phyloP scores from a whole-genome alignment of 164 flowering plant species.

The Umbilicus rupestris region DNA sequence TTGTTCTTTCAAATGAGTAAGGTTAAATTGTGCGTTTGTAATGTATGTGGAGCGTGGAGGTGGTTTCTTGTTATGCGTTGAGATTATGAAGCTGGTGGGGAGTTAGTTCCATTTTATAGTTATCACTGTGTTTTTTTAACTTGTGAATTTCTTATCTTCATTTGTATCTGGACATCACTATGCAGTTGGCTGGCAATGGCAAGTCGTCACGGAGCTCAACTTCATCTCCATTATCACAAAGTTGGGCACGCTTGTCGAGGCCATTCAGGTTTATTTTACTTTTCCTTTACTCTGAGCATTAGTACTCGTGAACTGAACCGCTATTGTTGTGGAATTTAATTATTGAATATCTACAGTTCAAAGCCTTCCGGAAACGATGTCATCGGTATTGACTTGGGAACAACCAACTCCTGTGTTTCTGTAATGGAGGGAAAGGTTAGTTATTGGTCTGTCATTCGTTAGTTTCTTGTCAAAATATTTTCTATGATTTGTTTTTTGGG shows the following conservation, averaged over 20 bases:
- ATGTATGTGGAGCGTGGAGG: too few relatives aligned
- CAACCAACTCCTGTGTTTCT: constrained; percentile 35
- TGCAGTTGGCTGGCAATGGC: constrained; percentile 40
- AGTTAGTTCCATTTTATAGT: background rate
- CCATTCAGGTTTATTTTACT: constrained; percentile 46
- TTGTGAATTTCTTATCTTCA: background rate
- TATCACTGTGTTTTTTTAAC: background rate
- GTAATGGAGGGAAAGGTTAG: constrained; percentile 35
- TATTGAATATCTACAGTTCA: constrained; percentile 14
- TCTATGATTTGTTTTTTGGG: background rate
- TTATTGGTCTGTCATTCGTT: background rate
- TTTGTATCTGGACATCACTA: background rate
- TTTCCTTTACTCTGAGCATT: background rate
- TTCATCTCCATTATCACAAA: constrained; percentile 20
- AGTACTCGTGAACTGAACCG: background rate
- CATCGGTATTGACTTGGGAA: constrained; percentile 32
- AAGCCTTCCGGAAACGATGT: constrained; percentile 26
- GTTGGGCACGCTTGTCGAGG: constrained; percentile 35
- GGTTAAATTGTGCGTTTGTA: background rate
- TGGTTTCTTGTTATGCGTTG: background rate
- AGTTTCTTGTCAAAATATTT: background rate
- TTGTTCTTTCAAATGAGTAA: too few relatives aligned
- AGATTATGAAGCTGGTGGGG: background rate
- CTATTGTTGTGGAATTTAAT: background rate
- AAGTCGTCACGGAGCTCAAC: constrained; percentile 25